Evolutionary conservation across 2,329 filamentous ascomycete species (phyloP).

Genomic region (Elsinoe australis): DNA sequence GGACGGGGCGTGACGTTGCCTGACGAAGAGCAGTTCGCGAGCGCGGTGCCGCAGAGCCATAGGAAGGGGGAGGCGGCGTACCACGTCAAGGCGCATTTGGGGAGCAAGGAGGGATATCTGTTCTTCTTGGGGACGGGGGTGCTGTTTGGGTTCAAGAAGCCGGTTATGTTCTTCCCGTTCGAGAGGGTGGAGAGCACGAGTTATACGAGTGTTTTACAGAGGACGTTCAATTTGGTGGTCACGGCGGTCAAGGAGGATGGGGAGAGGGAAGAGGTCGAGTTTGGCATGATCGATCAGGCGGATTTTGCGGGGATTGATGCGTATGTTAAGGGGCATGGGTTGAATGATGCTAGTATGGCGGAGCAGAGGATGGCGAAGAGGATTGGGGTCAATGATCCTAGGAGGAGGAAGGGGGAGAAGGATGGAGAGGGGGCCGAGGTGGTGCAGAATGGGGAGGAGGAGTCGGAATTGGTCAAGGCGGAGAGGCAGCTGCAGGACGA

Average conservation of each 20-base stretch:
- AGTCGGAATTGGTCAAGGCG: slow-evolving; percentile 35
- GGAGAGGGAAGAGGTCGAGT: slow-evolving; percentile 52
- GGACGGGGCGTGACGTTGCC: slow-evolving; percentile 47
- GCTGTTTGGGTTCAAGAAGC: slow-evolving; percentile 59
- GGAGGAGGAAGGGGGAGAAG: slow-evolving; percentile 28
- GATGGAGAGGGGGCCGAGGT: slow-evolving; percentile 24
- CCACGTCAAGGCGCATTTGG: slow-evolving; percentile 56
- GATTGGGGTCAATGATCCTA: slow-evolving; percentile 43
- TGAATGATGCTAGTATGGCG: slow-evolving; percentile 58
- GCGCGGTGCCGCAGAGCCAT: slow-evolving; percentile 52
- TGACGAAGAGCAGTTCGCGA: slow-evolving; percentile 50
- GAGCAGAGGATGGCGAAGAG: slow-evolving; percentile 53
- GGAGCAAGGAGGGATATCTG: slow-evolving; percentile 61
- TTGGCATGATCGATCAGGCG: slow-evolving; percentile 58
- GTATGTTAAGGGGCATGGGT: slow-evolving; percentile 53
- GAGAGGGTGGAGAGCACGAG: slow-evolving; percentile 51
- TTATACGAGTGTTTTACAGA: slow-evolving; percentile 57
- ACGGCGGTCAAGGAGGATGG: slow-evolving; percentile 24
- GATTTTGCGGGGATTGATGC: slow-evolving; percentile 55
- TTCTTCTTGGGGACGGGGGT: slow-evolving; percentile 56
- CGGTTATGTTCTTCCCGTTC: slow-evolving; percentile 55
- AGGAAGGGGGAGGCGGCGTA: slow-evolving; percentile 56
- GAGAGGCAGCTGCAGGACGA: slow-evolving; percentile 30
- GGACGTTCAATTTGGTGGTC: slow-evolving; percentile 59
- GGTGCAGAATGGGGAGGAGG: slow-evolving; percentile 28